A percentile compares a stretch with the other conserved stretches of the same genome.
Conservation (phyloP, 1,139 yeast species). For the Scheffersomyces parashehatae region DNA sequence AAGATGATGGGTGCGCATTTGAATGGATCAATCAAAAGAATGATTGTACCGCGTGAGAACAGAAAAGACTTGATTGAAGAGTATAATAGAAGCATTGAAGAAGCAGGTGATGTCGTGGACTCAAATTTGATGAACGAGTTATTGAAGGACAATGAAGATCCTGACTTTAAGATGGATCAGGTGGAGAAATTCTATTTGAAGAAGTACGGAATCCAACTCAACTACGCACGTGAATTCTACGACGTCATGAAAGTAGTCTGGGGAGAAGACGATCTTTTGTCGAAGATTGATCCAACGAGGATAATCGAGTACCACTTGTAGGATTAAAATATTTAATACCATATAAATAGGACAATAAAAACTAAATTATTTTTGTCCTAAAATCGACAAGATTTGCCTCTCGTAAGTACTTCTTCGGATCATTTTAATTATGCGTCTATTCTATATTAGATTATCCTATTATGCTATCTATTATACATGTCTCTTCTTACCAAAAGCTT, state of each 20-base stretch:
- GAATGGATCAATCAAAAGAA: slow-evolving; percentile 59
- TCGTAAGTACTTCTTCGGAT: not conserved
- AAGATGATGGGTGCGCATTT: slow-evolving; percentile 83
- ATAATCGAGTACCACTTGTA: slow-evolving; percentile 42
- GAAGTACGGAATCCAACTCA: slow-evolving; percentile 57
- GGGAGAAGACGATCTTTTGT: slow-evolving; percentile 46
- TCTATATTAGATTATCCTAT: not conserved
- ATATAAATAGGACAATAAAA: not conserved
- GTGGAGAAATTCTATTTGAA: slow-evolving; percentile 50
- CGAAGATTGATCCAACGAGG: slow-evolving; percentile 30
- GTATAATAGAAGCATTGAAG: slow-evolving; percentile 39
- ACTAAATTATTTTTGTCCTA: not conserved
- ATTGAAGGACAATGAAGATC: slow-evolving; percentile 36
- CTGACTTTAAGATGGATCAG: slow-evolving; percentile 31
- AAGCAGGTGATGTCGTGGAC: slow-evolving; percentile 19
- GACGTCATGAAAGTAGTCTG: slow-evolving; percentile 73
- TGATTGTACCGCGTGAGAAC: slow-evolving; percentile 71
- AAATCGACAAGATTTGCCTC: too few relatives aligned
- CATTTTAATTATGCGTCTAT: not conserved
- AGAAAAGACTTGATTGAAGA: slow-evolving; percentile 70
- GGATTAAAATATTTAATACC: not conserved
- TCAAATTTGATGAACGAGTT: slow-evolving; percentile 29
- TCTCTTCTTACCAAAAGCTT: slow-evolving; percentile 37
- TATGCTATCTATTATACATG: slow-evolving; percentile 11
- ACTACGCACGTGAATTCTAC: slow-evolving; percentile 74